Evolutionary conservation across 805 yeast genomes (phyloP), one percentile per base, ranked within the genome.

Genomic region (Wickerhamiella qilinensis): DNA sequence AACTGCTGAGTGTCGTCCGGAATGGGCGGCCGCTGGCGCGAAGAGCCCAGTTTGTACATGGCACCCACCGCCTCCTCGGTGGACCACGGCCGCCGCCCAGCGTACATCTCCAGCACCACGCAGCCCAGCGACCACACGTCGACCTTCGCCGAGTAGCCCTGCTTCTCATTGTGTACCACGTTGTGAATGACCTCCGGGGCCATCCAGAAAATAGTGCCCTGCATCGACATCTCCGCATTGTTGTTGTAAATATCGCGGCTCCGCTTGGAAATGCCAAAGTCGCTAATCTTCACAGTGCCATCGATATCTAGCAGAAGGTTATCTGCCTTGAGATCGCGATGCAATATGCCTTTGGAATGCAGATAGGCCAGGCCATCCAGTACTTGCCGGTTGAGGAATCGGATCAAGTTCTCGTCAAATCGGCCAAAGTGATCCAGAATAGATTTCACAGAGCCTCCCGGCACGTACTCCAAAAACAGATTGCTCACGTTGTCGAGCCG

Each of bases 181-280:
- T 83, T 84, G 54, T 85, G 88, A 37, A 91, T 85, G 46, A 93
- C 94, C 54, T 91, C 99, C 0, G 99, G 99, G 1, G 99, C 99
- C 98, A 91, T 91, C 98, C 98, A 91, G 57, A 86, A 91, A 1
- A 93, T 84, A 0, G 98, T 86, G 19, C 99, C 99, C 58, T 93
- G 94, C 93, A 83, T 84, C 11, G 96, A 86, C 94, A 86, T 82
- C 39, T 84, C 95, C 3, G 94, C 84, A 50, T 83, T 76, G 56
- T 91, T 85, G 22, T 81, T 76, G 55, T 91, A 88, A 19, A 88
- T 82, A 54, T 91, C 86, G 33, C 75, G 70, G 11, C 84, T 73
- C 51, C 75, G 73, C 55, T 84, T 86, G 31, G 96, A 85, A 38
- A 91, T 91, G 34, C 98, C 98, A 62, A 91, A 91, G 58, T 91